Base-by-base conservation (phyloP, 1,284 basidiomycete genomes). In the Ceratobasidium sp. region DNA sequence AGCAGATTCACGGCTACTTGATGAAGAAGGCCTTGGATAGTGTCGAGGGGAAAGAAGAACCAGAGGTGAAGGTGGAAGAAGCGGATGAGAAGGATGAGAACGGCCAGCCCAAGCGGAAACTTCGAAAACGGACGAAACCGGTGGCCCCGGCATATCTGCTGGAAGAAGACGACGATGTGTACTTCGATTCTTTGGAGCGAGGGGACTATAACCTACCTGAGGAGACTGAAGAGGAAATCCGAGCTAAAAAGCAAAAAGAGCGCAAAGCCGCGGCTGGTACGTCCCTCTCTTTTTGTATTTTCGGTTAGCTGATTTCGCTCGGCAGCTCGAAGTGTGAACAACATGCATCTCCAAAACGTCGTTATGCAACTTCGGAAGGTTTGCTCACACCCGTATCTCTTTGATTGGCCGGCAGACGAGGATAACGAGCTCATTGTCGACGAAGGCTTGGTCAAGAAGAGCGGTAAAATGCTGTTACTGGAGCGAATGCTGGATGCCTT, bases 391-490 rank as follows among this genome's bases (percentile, higher is more conserved):
- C 96, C 96, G 0, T 94, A 93, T 83, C 82, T 97, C 21, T 96
- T 98, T 79, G 90, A 96, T 77, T 96, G 96, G 91, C 93, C 94
- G 0, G 79, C 86, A 39, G 89, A 96, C 78, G 77, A 82, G 1
- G 91, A 92, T 0, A 84, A 84, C 18, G 81, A 88, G 71, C 84
- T 84, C 0, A 81, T 90, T 12, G 80, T 93, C 41, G 87, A 92
- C 75, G 88, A 93, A 28, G 88, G 94, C 75, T 84, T 98, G 18
- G 88, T 96, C 55, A 89, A 90, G 62, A 89, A 89, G 0, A 96
- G 93, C 74, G 97, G 97, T 21, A 99, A 99, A 85, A 97, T 99
- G 96, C 91, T 98, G 84, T 84, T 98, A 23, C 87, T 98, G 0
- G 93, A 98, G 76, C 89, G 95, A 12, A 82, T 99, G 14, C 85